Evolutionary conservation across 108 stramenopile species (phyloP).

Genomic region (Nitzschia sp.): DNA sequence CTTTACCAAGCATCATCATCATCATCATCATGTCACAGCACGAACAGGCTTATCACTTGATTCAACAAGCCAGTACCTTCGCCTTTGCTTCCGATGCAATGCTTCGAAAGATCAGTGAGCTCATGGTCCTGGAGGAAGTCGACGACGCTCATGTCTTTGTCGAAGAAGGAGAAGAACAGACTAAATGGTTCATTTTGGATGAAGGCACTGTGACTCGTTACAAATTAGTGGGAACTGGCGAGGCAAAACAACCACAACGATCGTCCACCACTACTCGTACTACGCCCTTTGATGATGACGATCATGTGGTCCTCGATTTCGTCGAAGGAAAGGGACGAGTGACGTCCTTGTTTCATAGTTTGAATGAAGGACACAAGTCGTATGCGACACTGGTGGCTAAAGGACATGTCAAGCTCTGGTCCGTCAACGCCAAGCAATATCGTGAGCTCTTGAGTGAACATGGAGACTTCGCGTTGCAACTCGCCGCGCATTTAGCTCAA

Average conservation of each 20-base stretch:
- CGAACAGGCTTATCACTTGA: background rate
- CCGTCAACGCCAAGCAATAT: slow-evolving; percentile 36
- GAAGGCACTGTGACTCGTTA: slow-evolving; percentile 47
- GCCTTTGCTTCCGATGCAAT: slow-evolving; percentile 17
- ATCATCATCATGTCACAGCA: too few relatives aligned
- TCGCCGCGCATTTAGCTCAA: slow-evolving; percentile 35
- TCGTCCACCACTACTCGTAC: slow-evolving; percentile 18
- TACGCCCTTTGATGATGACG: background rate
- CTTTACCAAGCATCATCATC: too few relatives aligned
- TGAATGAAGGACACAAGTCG: slow-evolving; percentile 30
- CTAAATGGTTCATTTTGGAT: slow-evolving; percentile 46
- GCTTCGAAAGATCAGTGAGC: slow-evolving; percentile 22
- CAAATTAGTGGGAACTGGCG: slow-evolving; percentile 14
- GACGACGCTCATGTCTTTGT: slow-evolving; percentile 54
- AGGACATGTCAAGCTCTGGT: slow-evolving; percentile 49
- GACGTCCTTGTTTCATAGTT: slow-evolving; percentile 40
- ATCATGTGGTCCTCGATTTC: slow-evolving; percentile 27
- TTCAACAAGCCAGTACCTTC: slow-evolving; percentile 2
- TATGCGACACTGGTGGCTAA: slow-evolving; percentile 45
- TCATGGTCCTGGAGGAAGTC: slow-evolving; percentile 39
- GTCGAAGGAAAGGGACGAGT: slow-evolving; percentile 49
- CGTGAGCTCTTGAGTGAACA: slow-evolving; percentile 25
- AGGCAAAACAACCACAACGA: background rate
- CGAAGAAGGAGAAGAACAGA: slow-evolving; percentile 50
- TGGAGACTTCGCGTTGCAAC: slow-evolving; percentile 35